Percentiles rank a stretch among this genome's conserved stretches.
Evolutionary conservation across 768 basidiomycete genomes (phyloP).

Genomic region (Agaricus subrufescens): DNA sequence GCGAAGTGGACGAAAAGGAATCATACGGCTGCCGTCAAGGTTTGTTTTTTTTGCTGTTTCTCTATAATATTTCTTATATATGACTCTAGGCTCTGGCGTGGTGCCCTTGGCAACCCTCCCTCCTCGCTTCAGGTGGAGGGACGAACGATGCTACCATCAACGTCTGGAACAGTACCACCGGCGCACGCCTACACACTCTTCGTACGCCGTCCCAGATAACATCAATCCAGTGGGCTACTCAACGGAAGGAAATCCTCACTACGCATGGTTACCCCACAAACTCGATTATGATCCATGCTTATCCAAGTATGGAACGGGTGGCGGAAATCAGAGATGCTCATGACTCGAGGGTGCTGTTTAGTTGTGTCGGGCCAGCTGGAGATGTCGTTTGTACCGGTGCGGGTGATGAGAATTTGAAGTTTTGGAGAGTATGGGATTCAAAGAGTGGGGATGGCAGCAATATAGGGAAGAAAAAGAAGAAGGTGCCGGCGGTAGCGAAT

Average conservation of each 20-base stretch:
- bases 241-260: conserved; percentile 84
- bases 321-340: conserved; percentile 89
- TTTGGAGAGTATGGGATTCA: conserved; percentile 85
- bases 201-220: conserved; percentile 91
- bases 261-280: conserved; percentile 96
- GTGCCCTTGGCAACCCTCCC: conserved; percentile 93
- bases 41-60: conserved; percentile 14
- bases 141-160: conserved; percentile 91
- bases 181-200: conserved; percentile 83
- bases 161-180: conserved; percentile 89
- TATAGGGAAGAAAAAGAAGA: conserved; percentile 47
- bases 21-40: conserved; percentile 86
- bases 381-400: conserved; percentile 91
- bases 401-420: conserved; percentile 95
- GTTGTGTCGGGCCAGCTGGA: conserved; percentile 81
- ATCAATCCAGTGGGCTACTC: conserved; percentile 81
- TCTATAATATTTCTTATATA: not conserved
- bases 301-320: conserved; percentile 80
- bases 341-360: conserved; percentile 85
- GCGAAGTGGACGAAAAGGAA: conserved; percentile 91
- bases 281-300: conserved; percentile 75
- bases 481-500: conserved; percentile 19
- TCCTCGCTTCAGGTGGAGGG: conserved; percentile 92
- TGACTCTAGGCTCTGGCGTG: conserved; percentile 78
- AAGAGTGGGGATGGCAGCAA: conserved; percentile 25